A percentile compares a stretch with the other conserved stretches of the same genome.
These are phyloP conservation scores for Ogataea naganishii DNA, from an alignment of 805 yeast species.

Conservation along the genomic window DNA sequence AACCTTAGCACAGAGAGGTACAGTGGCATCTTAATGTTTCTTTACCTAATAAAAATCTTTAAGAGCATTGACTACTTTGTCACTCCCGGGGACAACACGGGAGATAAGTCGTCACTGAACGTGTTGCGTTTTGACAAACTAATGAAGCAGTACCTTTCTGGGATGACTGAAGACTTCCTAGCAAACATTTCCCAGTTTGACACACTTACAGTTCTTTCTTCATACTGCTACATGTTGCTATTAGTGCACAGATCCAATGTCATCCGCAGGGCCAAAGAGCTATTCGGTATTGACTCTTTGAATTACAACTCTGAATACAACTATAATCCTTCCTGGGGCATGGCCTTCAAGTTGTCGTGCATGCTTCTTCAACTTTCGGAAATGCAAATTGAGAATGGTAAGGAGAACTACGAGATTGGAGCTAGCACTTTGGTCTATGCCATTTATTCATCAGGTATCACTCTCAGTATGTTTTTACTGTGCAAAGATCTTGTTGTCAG, in stretches of 20 bases:
- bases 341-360: no score
- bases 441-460: conserved; percentile 1
- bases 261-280: not conserved
- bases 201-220: not conserved
- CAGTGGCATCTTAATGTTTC: not conserved
- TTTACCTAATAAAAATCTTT: not conserved
- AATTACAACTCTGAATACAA: no score
- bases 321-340: no score
- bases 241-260: not conserved
- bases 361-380: conserved; percentile 1
- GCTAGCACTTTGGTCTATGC: not conserved
- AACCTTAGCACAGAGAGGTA: not conserved
- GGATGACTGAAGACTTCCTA: not conserved
- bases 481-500: not conserved
- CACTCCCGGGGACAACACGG: not conserved
- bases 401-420: not conserved
- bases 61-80: conserved; percentile 1
- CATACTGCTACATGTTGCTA: not conserved
- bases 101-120: not conserved
- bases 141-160: conserved; percentile 1
- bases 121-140: conserved; percentile 1
- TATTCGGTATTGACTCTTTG: no score
- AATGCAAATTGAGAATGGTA: not conserved
- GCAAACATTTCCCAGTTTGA: not conserved
- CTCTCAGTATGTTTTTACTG: conserved; percentile 1